Evolutionary conservation across 2,329 filamentous ascomycete genomes (phyloP), one percentile per base, ranked within the genome.

Genomic region (Diplocarpon mali): DNA sequence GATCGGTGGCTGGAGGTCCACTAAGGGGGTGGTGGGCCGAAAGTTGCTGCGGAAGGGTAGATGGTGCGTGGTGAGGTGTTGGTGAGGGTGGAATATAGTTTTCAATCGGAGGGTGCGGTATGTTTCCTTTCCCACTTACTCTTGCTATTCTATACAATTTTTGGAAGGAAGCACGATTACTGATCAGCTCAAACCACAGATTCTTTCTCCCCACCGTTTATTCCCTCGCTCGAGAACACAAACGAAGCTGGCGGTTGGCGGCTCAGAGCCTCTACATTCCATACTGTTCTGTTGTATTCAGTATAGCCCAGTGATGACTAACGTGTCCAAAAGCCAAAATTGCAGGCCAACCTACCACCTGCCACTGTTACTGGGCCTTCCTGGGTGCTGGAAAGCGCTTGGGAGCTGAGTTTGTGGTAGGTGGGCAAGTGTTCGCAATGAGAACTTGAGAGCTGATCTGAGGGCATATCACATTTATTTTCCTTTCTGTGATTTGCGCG

Each of bases 401-500:
- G 32, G n/a, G 24, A 29, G 13, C 20, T 16, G 27, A 17, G 15
- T 17, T 37, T 47, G 38, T 37, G 44, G 39, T 40, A 44, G 47
- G 51, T 32, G 40, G 47, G 57, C 40, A 54, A 60, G 60, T 50
- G 61, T 63, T 62, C 44, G 55, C 59, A 42, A 60, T 63, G 61
- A 63, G 56, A 61, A 63, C 61, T 58, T 61, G 61, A 63, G 61
- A 63, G 61, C 61, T 63, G 47, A 63, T 63, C 61, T 63, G 61
- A 63, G 61, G 61, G 60, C 53, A 53, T 40, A 28, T 45, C 40
- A 40, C 42, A 41, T 40, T 35, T 14, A 40, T 35, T 50, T 49
- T 36, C 14, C 44, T 36, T 29, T 46, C 10, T 40, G 42, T 48
- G 27, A 13, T 11, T 20, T 5, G 24, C 24, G 20, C 10, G 20